Conservation (phyloP, 108 stramenopile species). For the Asterionellopsis glacialis region DNA sequence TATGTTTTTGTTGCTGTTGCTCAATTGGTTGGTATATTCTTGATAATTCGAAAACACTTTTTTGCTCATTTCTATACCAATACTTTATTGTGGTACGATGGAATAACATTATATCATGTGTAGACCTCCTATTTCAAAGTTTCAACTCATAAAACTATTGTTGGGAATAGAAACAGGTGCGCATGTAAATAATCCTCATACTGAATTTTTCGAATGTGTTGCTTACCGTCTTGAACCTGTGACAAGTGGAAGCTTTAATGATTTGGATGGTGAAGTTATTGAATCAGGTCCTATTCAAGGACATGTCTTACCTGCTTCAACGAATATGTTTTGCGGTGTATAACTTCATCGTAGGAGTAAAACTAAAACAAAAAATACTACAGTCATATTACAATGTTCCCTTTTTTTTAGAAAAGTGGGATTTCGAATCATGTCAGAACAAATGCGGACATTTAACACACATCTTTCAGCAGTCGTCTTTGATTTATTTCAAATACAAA, state of each 20-base stretch:
- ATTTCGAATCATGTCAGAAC: too few relatives aligned
- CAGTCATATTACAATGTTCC: too few relatives aligned
- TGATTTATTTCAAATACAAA: too few relatives aligned
- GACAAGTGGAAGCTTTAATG: slow-evolving; percentile 60
- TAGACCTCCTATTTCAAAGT: slow-evolving; percentile 35
- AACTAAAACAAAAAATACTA: too few relatives aligned
- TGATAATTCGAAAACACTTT: not conserved
- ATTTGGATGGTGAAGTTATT: slow-evolving; percentile 85
- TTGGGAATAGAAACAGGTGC: slow-evolving; percentile 67
- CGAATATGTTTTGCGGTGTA: slow-evolving; percentile 44
- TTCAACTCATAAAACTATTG: slow-evolving; percentile 47
- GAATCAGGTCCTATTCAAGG: slow-evolving; percentile 83
- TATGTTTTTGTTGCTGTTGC: too few relatives aligned
- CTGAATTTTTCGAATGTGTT: slow-evolving; percentile 65
- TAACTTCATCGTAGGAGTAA: not conserved
- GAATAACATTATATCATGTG: not conserved
- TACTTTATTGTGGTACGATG: slow-evolving; percentile 1
- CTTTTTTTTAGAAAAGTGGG: too few relatives aligned
- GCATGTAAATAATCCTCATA: slow-evolving; percentile 47
- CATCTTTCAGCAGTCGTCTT: too few relatives aligned
- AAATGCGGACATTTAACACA: too few relatives aligned
- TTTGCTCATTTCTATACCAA: not conserved
- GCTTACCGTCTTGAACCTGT: slow-evolving; percentile 77
- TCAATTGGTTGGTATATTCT: too few relatives aligned
- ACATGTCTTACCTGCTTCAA: slow-evolving; percentile 32